Conservation (phyloP, 140 eudicot species). For the Bidens hawaiensis region DNA sequence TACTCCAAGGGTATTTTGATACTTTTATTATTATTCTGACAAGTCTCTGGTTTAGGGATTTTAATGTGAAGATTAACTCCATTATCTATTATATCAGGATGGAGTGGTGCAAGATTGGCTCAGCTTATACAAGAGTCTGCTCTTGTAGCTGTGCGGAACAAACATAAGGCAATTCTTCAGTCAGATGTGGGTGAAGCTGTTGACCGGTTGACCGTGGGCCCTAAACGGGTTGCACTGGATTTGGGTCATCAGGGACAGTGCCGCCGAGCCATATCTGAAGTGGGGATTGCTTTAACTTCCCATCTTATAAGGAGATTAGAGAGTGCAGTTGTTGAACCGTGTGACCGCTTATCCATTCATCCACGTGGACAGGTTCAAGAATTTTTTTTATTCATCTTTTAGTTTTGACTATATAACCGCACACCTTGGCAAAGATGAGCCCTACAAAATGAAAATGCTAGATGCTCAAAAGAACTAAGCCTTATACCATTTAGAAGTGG, state of each 20-base stretch:
- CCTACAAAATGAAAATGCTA: too few relatives aligned
- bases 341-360: slow-evolving; percentile 79
- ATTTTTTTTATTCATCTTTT: neutral
- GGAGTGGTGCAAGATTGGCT: slow-evolving; percentile 96
- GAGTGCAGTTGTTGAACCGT: slow-evolving; percentile 65
- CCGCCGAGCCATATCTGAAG: slow-evolving; percentile 81
- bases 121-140: slow-evolving; percentile 96
- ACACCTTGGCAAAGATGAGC: too few relatives aligned
- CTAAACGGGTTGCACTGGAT: slow-evolving; percentile 61
- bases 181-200: slow-evolving; percentile 92
- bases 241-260: slow-evolving; percentile 92
- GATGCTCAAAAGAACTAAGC: too few relatives aligned
- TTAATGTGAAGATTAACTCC: slow-evolving; percentile 8
- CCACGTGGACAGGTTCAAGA: slow-evolving; percentile 87
- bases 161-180: slow-evolving; percentile 60
- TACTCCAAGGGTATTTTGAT: too few relatives aligned
- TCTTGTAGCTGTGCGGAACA: slow-evolving; percentile 83
- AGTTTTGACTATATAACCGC: neutral
- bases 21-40: slow-evolving; percentile 4
- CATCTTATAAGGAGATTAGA: slow-evolving; percentile 66
- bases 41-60: neutral
- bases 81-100: slow-evolving; percentile 56
- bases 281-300: slow-evolving; percentile 78
- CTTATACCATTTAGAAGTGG: neutral
- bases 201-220: slow-evolving; percentile 89